Conservation (phyloP, 768 basidiomycete species). For the Phanerodontia chrysosporium region DNA sequence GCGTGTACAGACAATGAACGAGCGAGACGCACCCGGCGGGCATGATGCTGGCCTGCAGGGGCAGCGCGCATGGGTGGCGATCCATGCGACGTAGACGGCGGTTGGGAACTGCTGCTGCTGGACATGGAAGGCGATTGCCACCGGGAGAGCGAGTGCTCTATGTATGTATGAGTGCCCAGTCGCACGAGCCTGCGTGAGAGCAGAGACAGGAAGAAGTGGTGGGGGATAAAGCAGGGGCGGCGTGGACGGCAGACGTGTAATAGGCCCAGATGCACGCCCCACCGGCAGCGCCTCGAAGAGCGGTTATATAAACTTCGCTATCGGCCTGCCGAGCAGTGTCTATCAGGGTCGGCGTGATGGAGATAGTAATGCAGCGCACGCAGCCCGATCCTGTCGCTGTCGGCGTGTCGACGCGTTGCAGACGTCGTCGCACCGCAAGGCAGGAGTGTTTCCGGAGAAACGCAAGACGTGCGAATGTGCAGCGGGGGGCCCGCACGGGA, state of each 20-base stretch:
- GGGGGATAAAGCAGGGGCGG: not conserved
- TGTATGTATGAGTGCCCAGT: not conserved
- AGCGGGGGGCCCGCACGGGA: no score
- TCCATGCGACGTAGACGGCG: not conserved
- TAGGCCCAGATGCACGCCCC: not conserved
- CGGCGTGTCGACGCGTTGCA: not conserved
- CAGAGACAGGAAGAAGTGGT: not conserved
- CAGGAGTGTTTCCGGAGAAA: not conserved
- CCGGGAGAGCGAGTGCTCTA: not conserved
- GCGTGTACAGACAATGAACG: not conserved
- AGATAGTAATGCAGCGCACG: not conserved
- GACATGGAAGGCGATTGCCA: not conserved
- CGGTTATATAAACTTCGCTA: not conserved
- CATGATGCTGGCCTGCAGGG: not conserved
- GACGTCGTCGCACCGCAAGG: not conserved
- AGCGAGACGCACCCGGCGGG: not conserved
- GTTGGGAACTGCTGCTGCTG: not conserved
- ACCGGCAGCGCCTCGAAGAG: not conserved
- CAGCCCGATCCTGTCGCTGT: not conserved
- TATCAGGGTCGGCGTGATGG: not conserved
- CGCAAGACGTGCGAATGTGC: not conserved
- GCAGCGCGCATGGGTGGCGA: not conserved
- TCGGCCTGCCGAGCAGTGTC: not conserved
- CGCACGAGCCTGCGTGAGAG: not conserved
- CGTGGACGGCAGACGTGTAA: not conserved